These are phyloP conservation scores for Austroboletus festivus DNA, from an alignment of 768 basidiomycete species.

Conservation along the genomic window DNA sequence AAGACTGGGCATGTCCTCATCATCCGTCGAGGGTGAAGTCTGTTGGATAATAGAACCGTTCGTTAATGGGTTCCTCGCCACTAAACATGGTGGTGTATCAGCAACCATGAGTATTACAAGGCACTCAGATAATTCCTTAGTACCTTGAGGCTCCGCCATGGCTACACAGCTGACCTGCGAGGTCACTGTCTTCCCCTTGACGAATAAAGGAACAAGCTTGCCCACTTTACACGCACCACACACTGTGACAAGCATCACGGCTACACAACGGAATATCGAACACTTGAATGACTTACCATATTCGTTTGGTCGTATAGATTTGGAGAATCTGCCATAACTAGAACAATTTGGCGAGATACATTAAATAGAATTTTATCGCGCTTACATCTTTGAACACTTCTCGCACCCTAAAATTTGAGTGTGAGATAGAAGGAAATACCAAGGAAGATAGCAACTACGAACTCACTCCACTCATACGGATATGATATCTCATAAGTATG, in stretches of 20 bases:
- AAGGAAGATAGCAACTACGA: neutral
- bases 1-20: slow-evolving; percentile 9
- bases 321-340: slow-evolving; percentile 74
- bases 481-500: slow-evolving; percentile 77
- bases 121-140: neutral
- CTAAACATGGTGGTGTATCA: slow-evolving; percentile 16
- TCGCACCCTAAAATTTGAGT: slow-evolving; percentile 49
- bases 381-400: slow-evolving; percentile 61
- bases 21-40: neutral
- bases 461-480: slow-evolving; percentile 70
- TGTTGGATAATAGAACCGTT: neutral
- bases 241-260: slow-evolving; percentile 35
- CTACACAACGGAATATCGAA: neutral
- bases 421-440: slow-evolving; percentile 2
- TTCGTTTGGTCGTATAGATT: slow-evolving; percentile 65
- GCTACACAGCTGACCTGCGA: slow-evolving; percentile 44
- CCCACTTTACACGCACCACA: slow-evolving; percentile 67
- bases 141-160: slow-evolving; percentile 45
- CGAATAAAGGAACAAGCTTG: slow-evolving; percentile 55
- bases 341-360: slow-evolving; percentile 4
- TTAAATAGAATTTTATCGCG: neutral
- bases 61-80: neutral
- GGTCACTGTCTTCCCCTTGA: slow-evolving; percentile 33
- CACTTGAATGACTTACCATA: slow-evolving; percentile 43
- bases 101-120: neutral